Evolutionary conservation across 73 alveolate genomes (phyloP).

Genomic region (Paramecium caudatum): DNA sequence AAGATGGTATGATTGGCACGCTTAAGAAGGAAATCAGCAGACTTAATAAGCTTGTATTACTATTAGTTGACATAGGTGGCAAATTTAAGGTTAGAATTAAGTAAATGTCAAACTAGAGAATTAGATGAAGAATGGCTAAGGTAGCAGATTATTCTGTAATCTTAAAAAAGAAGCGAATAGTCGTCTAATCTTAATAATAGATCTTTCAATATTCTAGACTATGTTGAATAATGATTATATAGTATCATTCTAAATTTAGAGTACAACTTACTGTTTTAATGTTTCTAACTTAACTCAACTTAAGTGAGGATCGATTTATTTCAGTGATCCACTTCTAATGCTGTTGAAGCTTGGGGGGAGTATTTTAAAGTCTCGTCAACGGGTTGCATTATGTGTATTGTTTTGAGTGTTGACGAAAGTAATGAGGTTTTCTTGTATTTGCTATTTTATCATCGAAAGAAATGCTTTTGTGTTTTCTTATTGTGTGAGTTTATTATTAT

Average conservation of each 20-base stretch:
- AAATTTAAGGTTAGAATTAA: background rate
- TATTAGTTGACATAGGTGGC: background rate
- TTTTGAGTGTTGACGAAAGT: too few species aligned
- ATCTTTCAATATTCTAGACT: background rate
- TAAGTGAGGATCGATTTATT: background rate
- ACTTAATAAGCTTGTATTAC: background rate
- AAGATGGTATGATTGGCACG: background rate
- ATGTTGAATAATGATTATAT: too few species aligned
- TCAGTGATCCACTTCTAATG: background rate
- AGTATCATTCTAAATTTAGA: too few species aligned
- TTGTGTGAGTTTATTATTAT: background rate
- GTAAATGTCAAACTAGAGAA: conserved; percentile 23
- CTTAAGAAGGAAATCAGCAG: background rate
- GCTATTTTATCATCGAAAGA: conserved; percentile 48
- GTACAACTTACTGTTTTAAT: too few species aligned
- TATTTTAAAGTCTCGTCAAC: background rate
- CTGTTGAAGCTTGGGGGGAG: background rate
- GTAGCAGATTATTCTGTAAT: background rate
- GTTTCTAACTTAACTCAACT: too few species aligned
- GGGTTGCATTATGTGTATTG: too few species aligned
- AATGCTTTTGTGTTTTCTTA: conserved; percentile 1
- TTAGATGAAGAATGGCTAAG: conserved; percentile 17
- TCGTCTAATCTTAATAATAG: too few species aligned
- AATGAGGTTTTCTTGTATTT: too few species aligned
- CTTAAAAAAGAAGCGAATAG: background rate